Evolutionary conservation across 2,329 filamentous ascomycete species (phyloP), one percentile per base, ranked within the genome.

Genomic region (Zopfia rhizophila): DNA sequence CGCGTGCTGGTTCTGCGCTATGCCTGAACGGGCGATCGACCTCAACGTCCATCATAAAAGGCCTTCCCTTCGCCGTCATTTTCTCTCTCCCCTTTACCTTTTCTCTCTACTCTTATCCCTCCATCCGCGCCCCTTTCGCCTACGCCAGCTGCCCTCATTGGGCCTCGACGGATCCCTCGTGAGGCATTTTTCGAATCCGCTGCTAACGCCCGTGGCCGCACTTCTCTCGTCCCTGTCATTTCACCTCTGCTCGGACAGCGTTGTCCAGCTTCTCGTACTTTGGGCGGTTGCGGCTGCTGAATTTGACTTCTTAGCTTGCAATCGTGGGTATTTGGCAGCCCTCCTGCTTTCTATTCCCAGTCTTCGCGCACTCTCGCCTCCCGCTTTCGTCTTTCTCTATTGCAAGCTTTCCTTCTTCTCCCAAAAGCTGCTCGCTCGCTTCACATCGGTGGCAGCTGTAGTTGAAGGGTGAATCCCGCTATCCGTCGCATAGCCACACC

Each of bases 81-180:
- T 27, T 38, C 23, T 14, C 18, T n/a, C 32, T 38, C 45, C 14
- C 24, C 41, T 23, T 16, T 38, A 14, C 45, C 45, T 44, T 43
- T 48, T 41, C 49, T 46, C 50, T 53, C 45, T 50, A 45, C 46
- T 49, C 40, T 33, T 28, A 45, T 35, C 50, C 45, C 45, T 50
- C 31, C 37, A 19, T 38, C 36, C 38, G 19, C 24, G 25, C 45
- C 40, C 37, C 37, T 36, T 18, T 21, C 23, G 19, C 23, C 41
- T 37, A 31, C 22, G 16, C 38, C 25, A 19, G 30, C 39, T 32
- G 38, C 39, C 38, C 39, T 36, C 18, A 44, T 48, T 48, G 30
- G 42, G 48, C 31, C 43, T 47, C 36, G 43, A 23, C 30, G 14
- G 31, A 46, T 45, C 49, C 40, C 27, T 38, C 38, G 23, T 45